phyloP scores from a whole-genome alignment of 2,329 filamentous ascomycete species.

The Ophiosphaerella herpotricha region DNA sequence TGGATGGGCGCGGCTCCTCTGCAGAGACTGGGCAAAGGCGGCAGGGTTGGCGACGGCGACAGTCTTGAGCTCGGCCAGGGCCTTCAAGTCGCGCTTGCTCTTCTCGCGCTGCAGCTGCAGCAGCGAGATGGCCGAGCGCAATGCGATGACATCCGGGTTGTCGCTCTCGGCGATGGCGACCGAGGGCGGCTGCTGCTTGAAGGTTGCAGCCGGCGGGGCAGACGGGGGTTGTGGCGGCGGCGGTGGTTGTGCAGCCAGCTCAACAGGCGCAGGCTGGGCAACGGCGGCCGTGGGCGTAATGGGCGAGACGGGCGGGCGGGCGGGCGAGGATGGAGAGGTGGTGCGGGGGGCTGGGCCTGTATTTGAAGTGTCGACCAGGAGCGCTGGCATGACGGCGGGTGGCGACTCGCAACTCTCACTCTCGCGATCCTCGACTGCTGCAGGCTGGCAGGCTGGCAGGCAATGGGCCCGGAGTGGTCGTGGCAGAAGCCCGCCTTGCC shows the following conservation, averaged over 20 bases:
- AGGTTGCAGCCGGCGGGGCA: constrained; percentile 39
- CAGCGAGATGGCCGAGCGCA: constrained; percentile 82
- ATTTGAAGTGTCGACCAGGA: constrained; percentile 36
- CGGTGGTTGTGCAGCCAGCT: constrained; percentile 29
- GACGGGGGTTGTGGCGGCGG: constrained; percentile 32
- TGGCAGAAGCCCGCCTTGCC: background rate
- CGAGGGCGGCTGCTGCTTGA: constrained; percentile 50
- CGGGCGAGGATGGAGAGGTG: constrained; percentile 27
- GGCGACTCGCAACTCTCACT: constrained; percentile 20
- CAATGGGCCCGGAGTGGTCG: constrained; percentile 9
- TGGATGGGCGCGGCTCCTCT: constrained; percentile 58
- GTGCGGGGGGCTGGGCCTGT: constrained; percentile 27
- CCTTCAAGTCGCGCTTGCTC: constrained; percentile 74
- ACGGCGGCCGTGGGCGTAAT: constrained; percentile 45
- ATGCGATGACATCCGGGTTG: constrained; percentile 85
- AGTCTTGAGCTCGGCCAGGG: constrained; percentile 70
- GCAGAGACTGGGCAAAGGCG: constrained; percentile 71
- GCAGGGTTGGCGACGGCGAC: constrained; percentile 73
- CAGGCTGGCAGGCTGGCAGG: constrained; percentile 3
- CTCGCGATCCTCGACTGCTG: too few relatives aligned
- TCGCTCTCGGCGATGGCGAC: constrained; percentile 54
- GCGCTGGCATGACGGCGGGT: constrained; percentile 45
- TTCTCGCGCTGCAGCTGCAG: constrained; percentile 84
- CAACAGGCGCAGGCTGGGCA: constrained; percentile 41
- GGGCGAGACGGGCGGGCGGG: constrained; percentile 47